Base-by-base conservation (phyloP, 2,329 filamentous ascomycete genomes). In the Aspergillus vadensis region DNA sequence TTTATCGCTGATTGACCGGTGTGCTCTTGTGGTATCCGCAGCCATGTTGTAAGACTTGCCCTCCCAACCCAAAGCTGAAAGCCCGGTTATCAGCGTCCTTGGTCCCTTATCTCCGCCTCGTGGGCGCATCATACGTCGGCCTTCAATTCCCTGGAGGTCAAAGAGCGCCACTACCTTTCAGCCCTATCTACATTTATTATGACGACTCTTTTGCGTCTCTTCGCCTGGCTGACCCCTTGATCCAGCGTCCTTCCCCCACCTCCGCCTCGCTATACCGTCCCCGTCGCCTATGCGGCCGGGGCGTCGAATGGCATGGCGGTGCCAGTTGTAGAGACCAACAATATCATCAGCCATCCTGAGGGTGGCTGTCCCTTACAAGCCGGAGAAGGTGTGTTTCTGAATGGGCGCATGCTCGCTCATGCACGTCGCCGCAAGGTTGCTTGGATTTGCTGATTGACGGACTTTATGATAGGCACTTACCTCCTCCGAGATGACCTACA, bases 241-340 rank as follows among this genome's bases (percentile, higher is more conserved):
- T 30, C n/a, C 72, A 92, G 91, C 78, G 92, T 96, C 69, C 85
- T 97, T 62, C 87, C 86, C 69, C 92, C 93, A 62, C 93, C 92
- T 64, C 92, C 91, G 63, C 88, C 91, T 62, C 87, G 92, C 76
- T 97, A 96, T 81, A 89, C 91, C 59, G 86, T 87, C 66, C 85
- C 86, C 71, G 83, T 86, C 70, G 87, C 88, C 65, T 90, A 90
- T 76, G 90, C 91, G 80, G 88, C 89, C 68, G 86, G 86, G 65
- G 84, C 88, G 57, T 86, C 86, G 66, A 85, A 88, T 71, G 88
- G 88, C 63, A 84, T 88, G 74, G 83, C 87, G 55, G 82, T 86
- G 39, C 89, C 90, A 39, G 86, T 96, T 76, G 89, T 97, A 72
- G 95, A 99, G 83, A 97, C 94, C 57, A 96, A 95, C 78, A 99